Percentiles rank a stretch among this genome's conserved stretches.
Conservation (phyloP, 73 alveolate genomes). For the Tetrahymena elliotti region DNA sequence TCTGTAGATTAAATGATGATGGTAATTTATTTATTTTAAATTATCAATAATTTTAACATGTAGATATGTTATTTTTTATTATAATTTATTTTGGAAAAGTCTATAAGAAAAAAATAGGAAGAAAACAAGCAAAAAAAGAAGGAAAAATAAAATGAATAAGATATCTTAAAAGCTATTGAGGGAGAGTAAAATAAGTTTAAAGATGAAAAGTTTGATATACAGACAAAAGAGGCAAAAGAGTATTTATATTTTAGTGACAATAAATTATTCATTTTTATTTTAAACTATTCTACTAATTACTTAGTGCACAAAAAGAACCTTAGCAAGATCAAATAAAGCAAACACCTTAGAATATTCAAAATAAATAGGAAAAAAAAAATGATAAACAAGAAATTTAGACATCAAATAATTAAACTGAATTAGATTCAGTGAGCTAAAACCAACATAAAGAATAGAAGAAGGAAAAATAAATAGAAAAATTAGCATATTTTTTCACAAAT, state of each 20-base stretch:
- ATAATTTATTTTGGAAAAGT: not conserved
- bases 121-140: not conserved
- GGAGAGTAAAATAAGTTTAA: not conserved
- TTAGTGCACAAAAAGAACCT: not conserved
- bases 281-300: not conserved
- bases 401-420: too few species aligned
- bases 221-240: not conserved
- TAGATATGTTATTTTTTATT: not conserved
- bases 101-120: not conserved
- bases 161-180: not conserved
- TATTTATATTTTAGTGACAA: not conserved
- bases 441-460: not conserved
- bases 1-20: not conserved
- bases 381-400: not conserved
- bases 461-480: not conserved
- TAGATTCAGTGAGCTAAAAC: not conserved
- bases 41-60: not conserved
- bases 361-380: too few species aligned
- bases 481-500: not conserved
- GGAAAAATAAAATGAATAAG: not conserved
- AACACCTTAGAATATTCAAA: not conserved
- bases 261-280: not conserved
- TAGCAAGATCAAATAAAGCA: not conserved
- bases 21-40: not conserved
- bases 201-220: not conserved